phyloP scores from a whole-genome alignment of 345 rosid genomes.

The Populus ilicifolia region DNA sequence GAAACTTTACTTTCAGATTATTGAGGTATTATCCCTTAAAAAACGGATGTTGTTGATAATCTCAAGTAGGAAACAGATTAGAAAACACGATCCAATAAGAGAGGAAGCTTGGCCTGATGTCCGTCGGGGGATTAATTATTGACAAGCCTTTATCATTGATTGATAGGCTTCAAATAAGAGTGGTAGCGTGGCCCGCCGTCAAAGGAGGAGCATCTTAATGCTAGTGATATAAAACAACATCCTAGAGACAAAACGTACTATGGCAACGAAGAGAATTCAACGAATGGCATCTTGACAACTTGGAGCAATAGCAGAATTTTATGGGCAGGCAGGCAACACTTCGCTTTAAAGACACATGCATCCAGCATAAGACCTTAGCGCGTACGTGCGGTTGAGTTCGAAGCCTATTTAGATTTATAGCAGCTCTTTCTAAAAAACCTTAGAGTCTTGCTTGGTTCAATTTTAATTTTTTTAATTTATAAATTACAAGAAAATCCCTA shows the following conservation, averaged over 20 bases:
- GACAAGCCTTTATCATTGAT: neutral
- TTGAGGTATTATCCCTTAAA: neutral
- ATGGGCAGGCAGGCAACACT: neutral
- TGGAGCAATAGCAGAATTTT: neutral
- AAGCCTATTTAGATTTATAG: too few relatives aligned
- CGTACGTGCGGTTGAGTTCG: too few relatives aligned
- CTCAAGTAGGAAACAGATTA: neutral
- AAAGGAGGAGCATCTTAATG: neutral
- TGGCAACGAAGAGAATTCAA: neutral
- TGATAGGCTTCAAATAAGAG: too few relatives aligned
- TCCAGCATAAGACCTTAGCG: too few relatives aligned
- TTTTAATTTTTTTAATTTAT: too few relatives aligned
- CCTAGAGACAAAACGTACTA: neutral
- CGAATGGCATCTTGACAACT: neutral
- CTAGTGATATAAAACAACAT: neutral
- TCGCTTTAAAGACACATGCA: neutral
- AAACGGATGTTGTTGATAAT: neutral
- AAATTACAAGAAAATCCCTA: too few relatives aligned
- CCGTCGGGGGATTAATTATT: neutral
- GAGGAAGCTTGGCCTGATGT: neutral
- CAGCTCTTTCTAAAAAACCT: too few relatives aligned
- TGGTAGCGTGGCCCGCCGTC: neutral
- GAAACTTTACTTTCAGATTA: neutral
- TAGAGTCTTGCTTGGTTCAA: too few relatives aligned
- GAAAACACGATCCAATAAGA: neutral